Conservation (phyloP, 2,329 filamentous ascomycete species). For the Chrysoporthe austroafricana region DNA sequence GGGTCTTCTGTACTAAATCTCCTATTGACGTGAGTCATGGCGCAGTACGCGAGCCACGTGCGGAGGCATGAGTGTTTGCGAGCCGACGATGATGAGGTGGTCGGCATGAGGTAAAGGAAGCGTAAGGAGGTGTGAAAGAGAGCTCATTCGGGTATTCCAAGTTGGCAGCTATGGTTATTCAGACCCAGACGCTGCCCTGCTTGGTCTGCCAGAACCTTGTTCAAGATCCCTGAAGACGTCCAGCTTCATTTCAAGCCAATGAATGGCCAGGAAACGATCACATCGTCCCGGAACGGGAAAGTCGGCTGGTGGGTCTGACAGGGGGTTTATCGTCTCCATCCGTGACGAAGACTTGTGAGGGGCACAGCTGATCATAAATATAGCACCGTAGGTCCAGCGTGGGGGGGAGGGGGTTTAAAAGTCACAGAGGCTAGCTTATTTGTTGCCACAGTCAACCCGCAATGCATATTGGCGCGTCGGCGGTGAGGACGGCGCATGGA, state of each 20-base stretch:
- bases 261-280: not conserved
- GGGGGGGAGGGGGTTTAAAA: not conserved
- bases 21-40: not conserved
- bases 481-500: not conserved
- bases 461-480: not conserved
- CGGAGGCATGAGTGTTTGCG: not conserved
- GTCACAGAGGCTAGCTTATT: not conserved
- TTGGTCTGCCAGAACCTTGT: constrained; percentile 8
- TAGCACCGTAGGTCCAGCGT: not conserved
- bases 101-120: not conserved
- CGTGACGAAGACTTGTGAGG: not conserved
- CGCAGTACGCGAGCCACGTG: not conserved
- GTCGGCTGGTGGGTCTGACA: not conserved
- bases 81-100: not conserved
- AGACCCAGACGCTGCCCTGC: not conserved
- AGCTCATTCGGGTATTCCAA: not conserved
- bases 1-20: not conserved
- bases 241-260: constrained; percentile 4
- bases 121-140: not conserved
- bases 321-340: not conserved
- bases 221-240: not conserved
- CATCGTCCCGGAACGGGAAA: constrained; percentile 10
- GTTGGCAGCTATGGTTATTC: not conserved
- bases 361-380: not conserved
- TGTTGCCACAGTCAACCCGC: not conserved